Base-by-base conservation (phyloP, 2,329 filamentous ascomycete genomes). In the Fusarium gaditjirri region DNA sequence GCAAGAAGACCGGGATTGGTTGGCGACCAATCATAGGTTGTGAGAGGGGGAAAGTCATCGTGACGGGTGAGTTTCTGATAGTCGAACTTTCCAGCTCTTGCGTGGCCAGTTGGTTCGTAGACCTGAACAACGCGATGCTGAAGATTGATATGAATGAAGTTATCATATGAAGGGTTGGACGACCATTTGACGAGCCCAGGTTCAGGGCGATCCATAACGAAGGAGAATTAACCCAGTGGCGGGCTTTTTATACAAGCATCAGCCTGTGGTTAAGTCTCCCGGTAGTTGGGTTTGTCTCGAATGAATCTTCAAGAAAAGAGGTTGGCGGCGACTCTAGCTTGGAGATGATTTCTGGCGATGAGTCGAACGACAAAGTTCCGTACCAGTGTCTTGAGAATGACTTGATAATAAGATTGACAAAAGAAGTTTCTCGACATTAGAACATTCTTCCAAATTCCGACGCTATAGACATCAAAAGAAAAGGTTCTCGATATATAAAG, bases 101-200 rank as follows among this genome's bases (percentile, higher is more conserved):
- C 89, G 66, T 88, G 85, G 3, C 90, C 89, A 7, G 85, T 90
- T 2, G 90, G 88, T 73, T 90, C 85, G 75, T 90, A 91, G 27
- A 91, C 83, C 78, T 91, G 88, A 41, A 91, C 86, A 42, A 90
- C 84, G 44, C 88, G 86, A 68, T 90, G 88, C 71, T 90, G 89
- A 52, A 92, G 80, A 74, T 91, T 92, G 79, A 92, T 86, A 75
- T 91, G 89, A 59, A 92, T 84, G 73, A 92, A 92, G 59, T 86
- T 88, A 77, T 91, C 86, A 67, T 86, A 82, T 17, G 82, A 81
- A 23, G 87, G 83, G 69, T 88, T 89, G 54, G 90, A 88, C 27
- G 89, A 91, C 90, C 90, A 92, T 77, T 90, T 89, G 76, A 92
- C 87, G 63, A 92, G 85, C 31, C 90, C 90, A 16, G 88, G 87